Evolutionary conservation across 441 rosid species (phyloP).

Genomic region (Biscutella laevigata): DNA sequence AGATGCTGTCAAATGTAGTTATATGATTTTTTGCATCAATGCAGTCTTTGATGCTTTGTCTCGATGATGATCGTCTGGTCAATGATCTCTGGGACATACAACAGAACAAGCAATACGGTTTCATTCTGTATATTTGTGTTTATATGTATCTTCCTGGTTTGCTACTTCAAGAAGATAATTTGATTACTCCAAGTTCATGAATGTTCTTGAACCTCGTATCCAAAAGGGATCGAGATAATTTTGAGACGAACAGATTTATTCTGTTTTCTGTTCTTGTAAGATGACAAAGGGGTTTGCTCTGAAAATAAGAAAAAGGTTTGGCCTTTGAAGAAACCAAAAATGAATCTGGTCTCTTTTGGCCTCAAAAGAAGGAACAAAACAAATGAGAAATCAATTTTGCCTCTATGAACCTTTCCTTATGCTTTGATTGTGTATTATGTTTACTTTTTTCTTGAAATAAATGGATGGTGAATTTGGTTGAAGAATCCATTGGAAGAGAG

Average conservation of each 20-base stretch:
- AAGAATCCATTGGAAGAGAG: constrained; percentile 23
- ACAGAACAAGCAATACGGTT: constrained; percentile 52
- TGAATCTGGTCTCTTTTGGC: constrained; percentile 30
- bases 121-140: constrained; percentile 16
- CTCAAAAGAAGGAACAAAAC: constrained; percentile 15
- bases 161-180: constrained; percentile 20
- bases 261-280: background rate
- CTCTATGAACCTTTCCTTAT: constrained; percentile 1
- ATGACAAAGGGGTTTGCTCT: constrained; percentile 11
- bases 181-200: constrained; percentile 21
- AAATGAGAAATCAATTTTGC: background rate
- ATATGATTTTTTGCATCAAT: constrained; percentile 41
- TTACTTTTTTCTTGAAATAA: background rate
- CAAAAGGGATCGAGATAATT: constrained; percentile 16
- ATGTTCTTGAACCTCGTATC: constrained; percentile 25
- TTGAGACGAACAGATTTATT: constrained; percentile 6
- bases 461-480: constrained; percentile 19
- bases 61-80: constrained; percentile 41
- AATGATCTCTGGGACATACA: constrained; percentile 39
- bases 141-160: constrained; percentile 21
- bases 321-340: constrained; percentile 29
- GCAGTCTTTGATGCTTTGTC: constrained; percentile 49
- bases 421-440: background rate
- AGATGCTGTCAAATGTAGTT: constrained; percentile 58
- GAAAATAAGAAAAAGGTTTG: constrained; percentile 14